Base-by-base conservation (phyloP, 2,329 filamentous ascomycete genomes). In the Talaromyces albobiverticillius region DNA sequence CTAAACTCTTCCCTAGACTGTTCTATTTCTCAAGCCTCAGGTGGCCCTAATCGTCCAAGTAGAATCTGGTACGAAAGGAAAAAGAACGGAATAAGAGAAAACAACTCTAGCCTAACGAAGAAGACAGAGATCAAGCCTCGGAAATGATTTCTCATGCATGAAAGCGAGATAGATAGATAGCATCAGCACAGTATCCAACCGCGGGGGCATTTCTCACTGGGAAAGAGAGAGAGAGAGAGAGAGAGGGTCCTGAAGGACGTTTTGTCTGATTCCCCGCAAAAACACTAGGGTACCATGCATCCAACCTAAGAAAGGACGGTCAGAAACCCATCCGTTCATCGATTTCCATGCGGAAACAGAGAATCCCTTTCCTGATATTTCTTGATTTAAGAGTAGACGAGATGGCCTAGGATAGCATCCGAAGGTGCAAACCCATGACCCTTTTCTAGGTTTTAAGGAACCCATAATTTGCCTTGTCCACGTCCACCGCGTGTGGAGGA, bases 401-500 rank as follows among this genome's bases (percentile, higher is more conserved):
- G 4, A 36, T 42, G 18, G 25, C n/a, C 23, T 25, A 47, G 26
- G 45, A 54, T 22, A 34, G 23, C 41, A 26, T 50, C 31, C 47
- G 20, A n/a, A 23, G 26, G 18, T 42, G 42, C 40, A 51, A 36
- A 31, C 48, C 36, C 1, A 11, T 13, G 26, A 31, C 26, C 38
- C 20, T 34, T 11, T 18, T n/a, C 3, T 29, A n/a, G 5, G 13
- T 26, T 60, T 75, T 71, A 75, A 69, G 72, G 72, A 70, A 75
- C 72, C 72, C 72, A 75, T 41, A 75, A 64, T 52, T 73, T 75
- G 26, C 72, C 72, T 53, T 71, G 71, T 25, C 72, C 72, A 56
- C 72, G 69, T 45, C 61, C 64, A 41, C 72, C 71, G 57, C 71
- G 67, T 36, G 66, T 52, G 23, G 60, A 53, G 11, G 60, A 53